Evolutionary conservation across 495 filamentous ascomycete species (phyloP), one percentile per base, ranked within the genome.

Genomic region (Friedmanniomyces simplex): DNA sequence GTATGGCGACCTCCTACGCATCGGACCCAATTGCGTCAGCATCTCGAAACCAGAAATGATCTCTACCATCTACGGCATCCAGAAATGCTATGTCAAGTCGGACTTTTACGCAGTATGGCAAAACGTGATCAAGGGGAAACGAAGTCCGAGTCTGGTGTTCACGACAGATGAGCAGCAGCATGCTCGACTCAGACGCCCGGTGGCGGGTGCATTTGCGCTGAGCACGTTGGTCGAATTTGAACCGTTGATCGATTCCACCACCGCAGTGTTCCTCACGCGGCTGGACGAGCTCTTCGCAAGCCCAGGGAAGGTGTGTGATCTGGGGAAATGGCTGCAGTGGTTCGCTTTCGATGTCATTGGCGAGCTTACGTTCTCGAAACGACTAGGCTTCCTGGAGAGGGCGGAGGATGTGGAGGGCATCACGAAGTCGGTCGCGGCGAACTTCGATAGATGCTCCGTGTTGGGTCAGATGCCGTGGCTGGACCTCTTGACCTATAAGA

Each of bases 271-370:
- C 36, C 28, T 55, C 4, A 22, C 30, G 8, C 21, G 41, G 21
- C 53, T 63, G 28, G 57, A 65, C 54, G 50, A 64, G 10, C 65
- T 64, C 7, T 73, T 72, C 58, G 57, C 58, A 0, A 46, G 50
- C 4, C 65, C 65, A 0, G 58, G 50, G 1, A 69, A 62, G 26
- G 24, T 60, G 5, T 73, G 66, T 18, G 68, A 71, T 36, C 59
- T 73, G 1, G 68, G 67, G 18, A 55, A 69, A 16, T 78, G 72
- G 74, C 52, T 78, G 30, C 71, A 74, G 59, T 74, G 63, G 51
- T 79, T 73, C 59, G 75, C 75, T 2, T 76, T 71, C 55, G 75
- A 77, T 62, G 71, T 71, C 24, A 73, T 74, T 18, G 68, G 69
- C n/a, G 67, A 68, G 37, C 59, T 75, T 16, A 71, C 68, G 12